A percentile compares a stretch with the other conserved stretches of the same genome.
Conservation (phyloP, 2,329 filamentous ascomycete species). For the Aspergillus cejpii region DNA sequence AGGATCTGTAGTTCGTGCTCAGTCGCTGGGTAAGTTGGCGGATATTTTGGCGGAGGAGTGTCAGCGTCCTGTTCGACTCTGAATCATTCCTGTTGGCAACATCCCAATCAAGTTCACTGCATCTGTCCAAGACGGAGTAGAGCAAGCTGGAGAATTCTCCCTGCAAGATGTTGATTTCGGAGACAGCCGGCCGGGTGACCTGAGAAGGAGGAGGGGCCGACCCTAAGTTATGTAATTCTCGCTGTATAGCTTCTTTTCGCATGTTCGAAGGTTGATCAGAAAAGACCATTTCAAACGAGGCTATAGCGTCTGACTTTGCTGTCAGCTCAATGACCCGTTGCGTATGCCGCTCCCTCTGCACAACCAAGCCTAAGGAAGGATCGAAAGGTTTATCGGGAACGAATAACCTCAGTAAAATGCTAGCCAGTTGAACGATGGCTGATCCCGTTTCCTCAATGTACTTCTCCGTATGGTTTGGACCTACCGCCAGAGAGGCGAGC, state of each 20-base stretch:
- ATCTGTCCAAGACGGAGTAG: constrained; percentile 51
- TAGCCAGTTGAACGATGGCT: constrained; percentile 69
- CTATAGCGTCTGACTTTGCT: constrained; percentile 54
- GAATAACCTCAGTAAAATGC: constrained; percentile 69
- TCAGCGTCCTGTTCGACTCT: constrained; percentile 29
- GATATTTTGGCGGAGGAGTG: constrained; percentile 51
- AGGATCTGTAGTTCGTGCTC: constrained; percentile 62
- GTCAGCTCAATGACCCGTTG: constrained; percentile 53
- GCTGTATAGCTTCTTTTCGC: constrained; percentile 56
- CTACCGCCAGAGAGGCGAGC: constrained; percentile 20
- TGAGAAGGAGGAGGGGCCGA: constrained; percentile 58
- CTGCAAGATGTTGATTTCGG: constrained; percentile 65
- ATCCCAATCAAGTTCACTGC: constrained; percentile 26
- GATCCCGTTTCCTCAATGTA: constrained; percentile 44
- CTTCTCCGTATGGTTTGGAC: constrained; percentile 13
- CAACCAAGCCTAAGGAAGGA: constrained; percentile 56
- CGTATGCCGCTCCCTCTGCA: constrained; percentile 57
- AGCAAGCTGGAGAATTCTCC: constrained; percentile 75
- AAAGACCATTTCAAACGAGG: constrained; percentile 59
- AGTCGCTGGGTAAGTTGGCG: constrained; percentile 64
- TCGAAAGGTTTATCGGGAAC: constrained; percentile 83
- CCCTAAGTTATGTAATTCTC: constrained; percentile 59
- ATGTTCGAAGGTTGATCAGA: constrained; percentile 63
- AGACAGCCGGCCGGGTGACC: constrained; percentile 64
- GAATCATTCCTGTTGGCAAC: constrained; percentile 10